A percentile compares a stretch with the other conserved stretches of the same genome.
Conservation (phyloP, 805 yeast genomes). For the Nadsonia fulvescens region DNA sequence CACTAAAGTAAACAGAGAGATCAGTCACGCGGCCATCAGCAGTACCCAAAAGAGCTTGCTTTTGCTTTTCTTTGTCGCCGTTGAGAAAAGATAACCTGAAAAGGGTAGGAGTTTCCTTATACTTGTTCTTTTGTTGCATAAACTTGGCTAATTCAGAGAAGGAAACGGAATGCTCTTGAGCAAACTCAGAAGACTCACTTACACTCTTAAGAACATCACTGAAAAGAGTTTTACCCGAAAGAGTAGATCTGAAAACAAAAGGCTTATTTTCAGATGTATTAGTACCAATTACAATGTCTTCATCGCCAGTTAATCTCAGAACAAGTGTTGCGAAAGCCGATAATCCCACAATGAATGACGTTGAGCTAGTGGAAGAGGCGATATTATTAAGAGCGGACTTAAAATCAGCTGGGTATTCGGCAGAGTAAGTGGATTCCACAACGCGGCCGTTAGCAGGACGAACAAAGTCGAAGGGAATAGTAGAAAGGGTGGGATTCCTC, state of each 20-base stretch:
- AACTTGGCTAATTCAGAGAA: constrained; percentile 38
- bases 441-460: constrained; percentile 54
- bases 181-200: constrained; percentile 19
- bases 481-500: constrained; percentile 71
- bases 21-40: constrained; percentile 26
- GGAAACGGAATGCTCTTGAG: constrained; percentile 22
- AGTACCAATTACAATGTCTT: constrained; percentile 77
- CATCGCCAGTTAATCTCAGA: constrained; percentile 80
- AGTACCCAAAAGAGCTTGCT: constrained; percentile 6
- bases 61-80: constrained; percentile 5
- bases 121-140: constrained; percentile 30
- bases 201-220: constrained; percentile 31
- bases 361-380: constrained; percentile 11
- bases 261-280: constrained; percentile 29
- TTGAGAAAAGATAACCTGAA: constrained; percentile 24
- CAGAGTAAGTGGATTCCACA: constrained; percentile 25
- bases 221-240: constrained; percentile 27
- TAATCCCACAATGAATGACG: constrained; percentile 34
- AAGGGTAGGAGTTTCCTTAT: constrained; percentile 42
- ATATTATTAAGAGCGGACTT: constrained; percentile 8
- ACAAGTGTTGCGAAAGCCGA: constrained; percentile 54
- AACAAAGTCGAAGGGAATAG: constrained; percentile 73
- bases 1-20: constrained; percentile 31
- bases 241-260: constrained; percentile 43
- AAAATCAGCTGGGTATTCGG: constrained; percentile 4